These are phyloP conservation scores for Phytophthora litchii DNA, from an alignment of 352 stramenopile species.

Conservation along the genomic window DNA sequence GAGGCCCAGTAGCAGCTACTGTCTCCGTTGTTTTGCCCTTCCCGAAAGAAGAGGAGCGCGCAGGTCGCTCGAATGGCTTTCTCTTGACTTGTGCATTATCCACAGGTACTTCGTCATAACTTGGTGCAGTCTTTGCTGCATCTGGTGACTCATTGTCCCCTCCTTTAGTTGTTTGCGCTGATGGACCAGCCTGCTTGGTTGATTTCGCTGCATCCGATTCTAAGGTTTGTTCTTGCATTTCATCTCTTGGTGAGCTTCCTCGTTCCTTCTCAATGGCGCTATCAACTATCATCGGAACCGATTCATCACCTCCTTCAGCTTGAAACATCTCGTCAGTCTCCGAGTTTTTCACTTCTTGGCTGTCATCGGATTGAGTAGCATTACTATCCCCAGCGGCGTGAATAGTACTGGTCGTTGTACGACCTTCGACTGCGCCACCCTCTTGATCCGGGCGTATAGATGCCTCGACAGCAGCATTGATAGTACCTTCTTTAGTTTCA, in stretches of 20 bases:
- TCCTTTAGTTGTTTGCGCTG: not conserved
- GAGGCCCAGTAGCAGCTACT: slow-evolving; percentile 3
- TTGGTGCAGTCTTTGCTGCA: not conserved
- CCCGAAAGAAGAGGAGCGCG: slow-evolving; percentile 32
- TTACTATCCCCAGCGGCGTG: not conserved
- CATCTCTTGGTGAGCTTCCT: not conserved
- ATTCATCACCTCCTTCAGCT: slow-evolving; percentile 18
- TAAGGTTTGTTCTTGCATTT: not conserved
- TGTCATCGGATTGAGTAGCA: not conserved
- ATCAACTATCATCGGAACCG: slow-evolving; percentile 5
- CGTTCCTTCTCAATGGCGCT: not conserved
- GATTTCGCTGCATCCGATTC: too few species aligned
- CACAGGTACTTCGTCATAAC: not conserved
- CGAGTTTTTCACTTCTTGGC: not conserved
- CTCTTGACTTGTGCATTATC: slow-evolving; percentile 1
- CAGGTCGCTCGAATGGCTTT: slow-evolving; percentile 7
- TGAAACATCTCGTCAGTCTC: slow-evolving; percentile 1
- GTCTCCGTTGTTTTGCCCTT: slow-evolving; percentile 14
- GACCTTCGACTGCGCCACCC: not conserved
- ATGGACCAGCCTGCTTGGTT: not conserved
- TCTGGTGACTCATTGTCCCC: not conserved
- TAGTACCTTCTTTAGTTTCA: not conserved
- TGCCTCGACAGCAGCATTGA: not conserved
- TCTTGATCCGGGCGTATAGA: not conserved
- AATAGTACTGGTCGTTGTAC: not conserved